phyloP scores from a whole-genome alignment of 306 rosid species.

The Casuarina glauca region DNA sequence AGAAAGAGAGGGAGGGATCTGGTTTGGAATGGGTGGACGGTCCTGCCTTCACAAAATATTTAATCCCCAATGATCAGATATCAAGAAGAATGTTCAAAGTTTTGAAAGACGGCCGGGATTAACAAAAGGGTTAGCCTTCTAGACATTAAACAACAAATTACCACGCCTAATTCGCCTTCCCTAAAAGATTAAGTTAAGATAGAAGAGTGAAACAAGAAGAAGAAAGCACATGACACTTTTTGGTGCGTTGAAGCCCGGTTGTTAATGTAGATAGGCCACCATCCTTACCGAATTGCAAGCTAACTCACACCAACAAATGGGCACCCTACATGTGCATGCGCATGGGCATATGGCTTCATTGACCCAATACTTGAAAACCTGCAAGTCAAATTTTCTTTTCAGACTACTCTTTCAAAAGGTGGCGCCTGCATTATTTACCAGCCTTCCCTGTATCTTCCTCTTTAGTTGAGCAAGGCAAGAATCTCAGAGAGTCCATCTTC shows the following conservation, averaged over 20 bases:
- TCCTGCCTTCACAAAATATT: background rate
- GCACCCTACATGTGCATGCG: conserved; percentile 21
- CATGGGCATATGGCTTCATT: conserved; percentile 2
- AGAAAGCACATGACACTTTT: background rate
- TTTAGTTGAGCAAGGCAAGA: background rate
- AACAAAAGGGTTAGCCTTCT: background rate
- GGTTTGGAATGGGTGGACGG: background rate
- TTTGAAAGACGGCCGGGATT: conserved; percentile 1
- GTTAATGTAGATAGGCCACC: conserved; percentile 67
- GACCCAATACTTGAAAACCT: background rate
- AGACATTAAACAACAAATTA: background rate
- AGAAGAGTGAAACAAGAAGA: background rate
- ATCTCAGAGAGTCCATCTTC: background rate
- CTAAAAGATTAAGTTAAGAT: background rate
- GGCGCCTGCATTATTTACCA: background rate
- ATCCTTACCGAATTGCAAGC: conserved; percentile 53
- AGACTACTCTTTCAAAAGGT: background rate
- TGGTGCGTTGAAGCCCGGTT: conserved; percentile 33
- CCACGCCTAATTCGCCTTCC: background rate
- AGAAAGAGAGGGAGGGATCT: background rate
- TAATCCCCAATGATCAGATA: background rate
- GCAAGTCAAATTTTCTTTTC: background rate
- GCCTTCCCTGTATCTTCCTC: background rate
- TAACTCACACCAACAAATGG: conserved; percentile 46
- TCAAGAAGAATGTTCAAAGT: background rate